phyloP scores from a whole-genome alignment of 1,139 yeast genomes.

The Yamadazyma conglobata region DNA sequence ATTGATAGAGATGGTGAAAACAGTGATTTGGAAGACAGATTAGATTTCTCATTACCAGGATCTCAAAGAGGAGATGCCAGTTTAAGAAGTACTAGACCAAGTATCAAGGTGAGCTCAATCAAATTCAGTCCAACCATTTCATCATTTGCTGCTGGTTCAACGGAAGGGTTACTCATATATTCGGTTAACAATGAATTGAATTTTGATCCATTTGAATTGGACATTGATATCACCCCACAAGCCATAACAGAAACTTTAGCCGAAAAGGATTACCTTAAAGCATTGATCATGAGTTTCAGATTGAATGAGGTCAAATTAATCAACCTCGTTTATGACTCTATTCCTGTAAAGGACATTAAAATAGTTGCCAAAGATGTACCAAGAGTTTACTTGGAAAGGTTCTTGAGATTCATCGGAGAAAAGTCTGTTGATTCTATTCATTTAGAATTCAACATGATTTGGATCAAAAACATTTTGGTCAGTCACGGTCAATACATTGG shows the following conservation, averaged over 20 bases:
- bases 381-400: constrained; percentile 63
- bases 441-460: constrained; percentile 74
- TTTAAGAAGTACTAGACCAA: constrained; percentile 72
- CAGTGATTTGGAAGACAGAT: constrained; percentile 80
- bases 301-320: constrained; percentile 77
- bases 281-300: constrained; percentile 91
- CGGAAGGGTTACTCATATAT: constrained; percentile 85
- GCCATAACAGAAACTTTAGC: constrained; percentile 60
- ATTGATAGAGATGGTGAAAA: constrained; percentile 84
- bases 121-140: constrained; percentile 88
- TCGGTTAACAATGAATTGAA: constrained; percentile 71
- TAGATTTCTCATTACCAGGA: constrained; percentile 80
- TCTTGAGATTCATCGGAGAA: constrained; percentile 70
- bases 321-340: constrained; percentile 66
- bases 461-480: constrained; percentile 70
- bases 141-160: constrained; percentile 92
- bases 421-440: constrained; percentile 76
- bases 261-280: constrained; percentile 72
- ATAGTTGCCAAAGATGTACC: constrained; percentile 71
- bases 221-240: constrained; percentile 86
- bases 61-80: constrained; percentile 87
- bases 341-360: constrained; percentile 72
- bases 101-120: constrained; percentile 71
- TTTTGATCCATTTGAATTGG: constrained; percentile 95
- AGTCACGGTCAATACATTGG: constrained; percentile 77